These are phyloP conservation scores for Corylus avellana DNA, from an alignment of 306 rosid species.

Conservation along the genomic window DNA sequence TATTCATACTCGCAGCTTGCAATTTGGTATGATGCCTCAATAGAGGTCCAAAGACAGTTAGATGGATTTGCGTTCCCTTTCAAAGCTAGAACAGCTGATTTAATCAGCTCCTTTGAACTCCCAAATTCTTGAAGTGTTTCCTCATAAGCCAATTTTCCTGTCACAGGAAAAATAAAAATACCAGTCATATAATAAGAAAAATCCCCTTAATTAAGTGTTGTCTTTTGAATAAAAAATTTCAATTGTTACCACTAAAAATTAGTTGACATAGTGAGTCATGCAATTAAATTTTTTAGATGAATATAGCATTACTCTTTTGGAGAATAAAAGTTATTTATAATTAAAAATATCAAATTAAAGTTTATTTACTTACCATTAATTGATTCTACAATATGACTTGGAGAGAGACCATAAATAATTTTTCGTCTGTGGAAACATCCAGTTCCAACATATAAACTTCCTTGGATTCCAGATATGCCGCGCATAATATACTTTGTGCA, in stretches of 20 bases:
- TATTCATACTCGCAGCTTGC: conserved; percentile 49
- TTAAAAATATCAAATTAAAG: not conserved
- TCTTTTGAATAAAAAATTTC: too few relatives aligned
- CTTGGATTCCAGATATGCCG: conserved; percentile 65
- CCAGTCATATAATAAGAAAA: too few relatives aligned
- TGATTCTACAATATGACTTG: conserved; percentile 2
- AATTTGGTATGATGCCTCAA: conserved; percentile 49
- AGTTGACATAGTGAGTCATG: too few relatives aligned
- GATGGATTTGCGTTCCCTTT: conserved; percentile 24
- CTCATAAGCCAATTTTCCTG: conserved; percentile 26
- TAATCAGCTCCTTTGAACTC: conserved; percentile 35
- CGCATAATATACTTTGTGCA: conserved; percentile 14
- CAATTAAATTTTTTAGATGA: too few relatives aligned
- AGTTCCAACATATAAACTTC: conserved; percentile 50
- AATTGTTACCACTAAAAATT: not conserved
- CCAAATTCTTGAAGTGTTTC: conserved; percentile 42
- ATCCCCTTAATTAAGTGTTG: too few relatives aligned
- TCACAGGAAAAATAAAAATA: not conserved
- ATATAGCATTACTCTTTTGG: too few relatives aligned
- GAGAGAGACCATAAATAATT: conserved; percentile 61
- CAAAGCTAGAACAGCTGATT: conserved; percentile 33
- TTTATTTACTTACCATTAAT: conserved; percentile 13
- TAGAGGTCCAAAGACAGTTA: not conserved
- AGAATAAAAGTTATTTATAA: too few relatives aligned
- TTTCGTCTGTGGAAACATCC: conserved; percentile 62